phyloP scores from a whole-genome alignment of 2,329 filamentous ascomycete genomes.

The Lecanosticta acicola region DNA sequence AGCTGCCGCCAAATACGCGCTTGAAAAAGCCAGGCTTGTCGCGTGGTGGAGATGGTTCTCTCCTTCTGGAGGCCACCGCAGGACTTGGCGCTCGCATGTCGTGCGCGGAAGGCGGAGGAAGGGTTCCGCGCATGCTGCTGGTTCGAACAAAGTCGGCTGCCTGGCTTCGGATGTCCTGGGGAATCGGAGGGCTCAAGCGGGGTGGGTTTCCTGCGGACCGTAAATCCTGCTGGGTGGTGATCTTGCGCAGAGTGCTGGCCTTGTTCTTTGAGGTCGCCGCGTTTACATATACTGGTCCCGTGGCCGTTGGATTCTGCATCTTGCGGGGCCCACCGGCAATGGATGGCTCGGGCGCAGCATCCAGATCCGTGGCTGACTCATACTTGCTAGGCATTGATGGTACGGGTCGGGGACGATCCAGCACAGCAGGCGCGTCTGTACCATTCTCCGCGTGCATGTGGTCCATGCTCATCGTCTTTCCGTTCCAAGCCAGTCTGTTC shows the following conservation, averaged over 20 bases:
- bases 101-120: conserved; percentile 43
- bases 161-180: conserved; percentile 40
- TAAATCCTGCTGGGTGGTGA: conserved; percentile 30
- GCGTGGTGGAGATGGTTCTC: conserved; percentile 24
- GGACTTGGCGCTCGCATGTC: conserved; percentile 46
- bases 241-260: conserved; percentile 26
- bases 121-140: conserved; percentile 37
- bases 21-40: conserved; percentile 83
- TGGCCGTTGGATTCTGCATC: conserved; percentile 36
- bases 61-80: conserved; percentile 35
- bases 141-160: conserved; percentile 47
- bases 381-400: conserved; percentile 40
- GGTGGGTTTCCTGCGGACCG: conserved; percentile 20
- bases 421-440: conserved; percentile 36
- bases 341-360: conserved; percentile 80
- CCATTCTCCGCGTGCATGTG: conserved; percentile 47
- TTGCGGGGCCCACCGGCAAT: conserved; percentile 72
- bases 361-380: conserved; percentile 50
- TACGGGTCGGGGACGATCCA: conserved; percentile 41
- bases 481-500: conserved; percentile 48
- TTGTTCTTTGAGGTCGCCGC: conserved; percentile 19
- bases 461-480: conserved; percentile 71
- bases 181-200: conserved; percentile 27
- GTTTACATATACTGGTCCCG: conserved; percentile 33
- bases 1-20: conserved; percentile 66